Percentiles rank a stretch among this genome's conserved stretches.
These are phyloP conservation scores for Spinacia oleracea DNA, from an alignment of 179 eudicot species.

Conservation along the genomic window DNA sequence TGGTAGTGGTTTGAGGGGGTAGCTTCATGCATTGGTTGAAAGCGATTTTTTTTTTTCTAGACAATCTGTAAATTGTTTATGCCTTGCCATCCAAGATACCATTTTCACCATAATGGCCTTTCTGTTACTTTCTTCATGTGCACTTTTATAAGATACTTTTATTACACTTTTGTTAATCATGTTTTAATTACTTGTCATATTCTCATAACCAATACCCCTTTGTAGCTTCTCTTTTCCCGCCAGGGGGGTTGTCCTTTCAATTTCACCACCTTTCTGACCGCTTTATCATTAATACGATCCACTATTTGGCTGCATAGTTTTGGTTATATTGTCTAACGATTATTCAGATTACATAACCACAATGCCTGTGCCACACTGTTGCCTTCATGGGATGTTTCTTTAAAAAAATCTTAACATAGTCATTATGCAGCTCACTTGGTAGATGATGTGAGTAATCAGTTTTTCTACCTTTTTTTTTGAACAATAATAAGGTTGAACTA, in stretches of 20 bases:
- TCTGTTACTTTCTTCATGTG: neutral
- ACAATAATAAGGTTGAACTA: slow-evolving; percentile 58
- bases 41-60: neutral
- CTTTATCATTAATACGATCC: neutral
- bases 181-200: neutral
- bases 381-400: neutral
- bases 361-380: neutral
- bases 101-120: neutral
- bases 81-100: neutral
- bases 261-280: neutral
- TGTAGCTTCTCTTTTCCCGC: neutral
- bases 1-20: neutral
- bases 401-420: neutral
- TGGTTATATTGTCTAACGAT: neutral
- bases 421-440: neutral
- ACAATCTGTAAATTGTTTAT: neutral
- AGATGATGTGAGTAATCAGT: slow-evolving; percentile 4
- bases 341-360: too few species aligned
- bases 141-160: neutral
- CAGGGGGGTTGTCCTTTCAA: neutral
- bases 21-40: neutral
- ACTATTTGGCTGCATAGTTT: neutral
- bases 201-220: neutral
- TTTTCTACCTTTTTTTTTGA: neutral
- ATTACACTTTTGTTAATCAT: neutral